These are phyloP conservation scores for Podila minutissima DNA, from an alignment of 192 early-diverging fungal species.

Conservation along the genomic window DNA sequence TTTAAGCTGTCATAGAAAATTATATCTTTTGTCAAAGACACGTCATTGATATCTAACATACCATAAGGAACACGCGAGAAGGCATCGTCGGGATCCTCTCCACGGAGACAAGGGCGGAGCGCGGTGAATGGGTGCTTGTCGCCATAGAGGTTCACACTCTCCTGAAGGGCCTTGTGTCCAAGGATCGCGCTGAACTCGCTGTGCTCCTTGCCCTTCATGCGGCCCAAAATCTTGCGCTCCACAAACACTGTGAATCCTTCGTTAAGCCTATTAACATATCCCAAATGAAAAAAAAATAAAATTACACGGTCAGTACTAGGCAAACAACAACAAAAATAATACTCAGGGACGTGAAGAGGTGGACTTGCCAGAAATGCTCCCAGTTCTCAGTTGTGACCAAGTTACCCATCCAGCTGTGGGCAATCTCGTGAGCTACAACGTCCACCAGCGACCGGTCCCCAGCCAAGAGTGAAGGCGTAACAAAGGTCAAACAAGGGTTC, in stretches of 20 bases:
- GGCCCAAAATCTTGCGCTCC: constrained; percentile 88
- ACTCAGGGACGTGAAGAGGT: background rate
- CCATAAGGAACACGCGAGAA: constrained; percentile 86
- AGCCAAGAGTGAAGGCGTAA: constrained; percentile 95
- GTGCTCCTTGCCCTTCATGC: constrained; percentile 79
- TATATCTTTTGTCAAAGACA: background rate
- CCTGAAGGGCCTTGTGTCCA: constrained; percentile 77
- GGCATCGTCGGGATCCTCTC: constrained; percentile 84
- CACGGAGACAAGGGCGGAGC: constrained; percentile 74
- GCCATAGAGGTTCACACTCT: constrained; percentile 74
- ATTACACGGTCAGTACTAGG: too few relatives aligned
- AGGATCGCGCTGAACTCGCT: constrained; percentile 88
- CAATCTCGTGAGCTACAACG: constrained; percentile 95
- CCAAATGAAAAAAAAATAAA: constrained; percentile 28
- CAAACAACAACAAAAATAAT: constrained; percentile 19
- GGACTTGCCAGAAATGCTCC: constrained; percentile 61
- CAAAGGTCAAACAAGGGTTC: constrained; percentile 98
- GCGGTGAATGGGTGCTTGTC: constrained; percentile 69
- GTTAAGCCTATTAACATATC: constrained; percentile 92
- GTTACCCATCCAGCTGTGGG: constrained; percentile 93
- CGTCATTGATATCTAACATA: constrained; percentile 22
- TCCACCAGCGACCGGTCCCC: constrained; percentile 94
- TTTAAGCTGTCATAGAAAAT: too few relatives aligned
- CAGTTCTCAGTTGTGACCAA: constrained; percentile 85
- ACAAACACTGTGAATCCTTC: constrained; percentile 96